Evolutionary conservation across 2,329 filamentous ascomycete species (phyloP), one percentile per base, ranked within the genome.

Genomic region (Diaporthe velutina): DNA sequence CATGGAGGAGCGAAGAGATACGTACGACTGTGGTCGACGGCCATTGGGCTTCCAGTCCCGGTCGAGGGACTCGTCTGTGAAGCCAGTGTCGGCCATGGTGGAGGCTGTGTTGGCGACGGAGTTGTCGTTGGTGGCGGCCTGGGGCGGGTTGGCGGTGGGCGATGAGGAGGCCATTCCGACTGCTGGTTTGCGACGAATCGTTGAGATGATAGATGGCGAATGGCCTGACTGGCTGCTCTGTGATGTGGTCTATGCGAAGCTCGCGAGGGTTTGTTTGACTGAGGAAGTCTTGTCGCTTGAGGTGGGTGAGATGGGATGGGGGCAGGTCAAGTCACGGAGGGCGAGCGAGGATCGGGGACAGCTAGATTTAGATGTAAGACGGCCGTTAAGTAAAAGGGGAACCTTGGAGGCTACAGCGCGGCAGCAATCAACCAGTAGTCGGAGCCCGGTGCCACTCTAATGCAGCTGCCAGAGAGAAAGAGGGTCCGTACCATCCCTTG

Each of bases 1-100:
- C 91, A 19, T 35, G 10, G n/a, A 1, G 40, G 30, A 25, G 25
- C 78, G 83, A 77, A 74, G 75, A 75, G 77, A 77, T 74, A 91
- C 94, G 84, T 88, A 97, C 94, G 95, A 97, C 86, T 96, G 93
- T 78, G 95, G 95, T 78, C 95, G 93, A 81, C 89, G 89, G 81
- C 90, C 91, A 82, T 87, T 96, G 79, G 94, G 93, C 90, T 95
- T 92, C 94, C 93, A 96, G 85, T 94, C 92, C 81, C 90, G 90
- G 82, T 95, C 91, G 81, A 94, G 89, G 82, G 94, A 93, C 78
- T 90, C 89, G 86, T 94, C 93, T 77, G 81, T 80, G 79, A 76
- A 71, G 70, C 70, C 61, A 52, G 42, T 58, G 30, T 70, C 57
- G 38, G 55, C 64, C 28, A 67, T 54, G 35, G 64, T 54, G 33